A percentile compares a stretch with the other conserved stretches of the same genome.
phyloP scores from a whole-genome alignment of 1,139 yeast genomes.

The Pneumocystis carinii region DNA sequence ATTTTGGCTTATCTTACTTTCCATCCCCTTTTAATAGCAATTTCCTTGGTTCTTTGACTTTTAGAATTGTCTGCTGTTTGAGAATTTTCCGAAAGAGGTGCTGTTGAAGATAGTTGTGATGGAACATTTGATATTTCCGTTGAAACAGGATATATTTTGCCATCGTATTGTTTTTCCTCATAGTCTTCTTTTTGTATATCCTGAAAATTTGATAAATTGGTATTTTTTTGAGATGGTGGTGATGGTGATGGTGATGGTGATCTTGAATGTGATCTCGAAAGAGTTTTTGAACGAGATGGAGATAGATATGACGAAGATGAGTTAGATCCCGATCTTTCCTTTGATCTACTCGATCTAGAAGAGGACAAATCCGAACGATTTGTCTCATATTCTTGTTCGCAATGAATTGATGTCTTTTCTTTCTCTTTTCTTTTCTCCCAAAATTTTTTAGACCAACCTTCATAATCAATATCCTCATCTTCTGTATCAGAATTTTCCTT shows the following conservation, averaged over 20 bases:
- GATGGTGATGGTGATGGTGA: not conserved
- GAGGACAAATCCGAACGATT: not conserved
- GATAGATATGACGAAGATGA: not conserved
- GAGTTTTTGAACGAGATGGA: not conserved
- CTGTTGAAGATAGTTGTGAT: not conserved
- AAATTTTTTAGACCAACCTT: not conserved
- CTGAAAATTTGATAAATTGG: not conserved
- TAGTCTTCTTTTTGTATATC: not conserved
- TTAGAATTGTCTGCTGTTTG: not conserved
- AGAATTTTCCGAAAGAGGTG: not conserved
- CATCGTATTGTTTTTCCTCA: not conserved
- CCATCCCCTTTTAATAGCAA: not conserved
- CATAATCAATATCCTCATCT: not conserved
- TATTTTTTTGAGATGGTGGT: not conserved
- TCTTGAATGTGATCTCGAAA: not conserved
- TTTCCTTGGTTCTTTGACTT: not conserved
- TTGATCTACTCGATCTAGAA: not conserved
- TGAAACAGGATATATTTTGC: not conserved
- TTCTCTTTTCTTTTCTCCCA: not conserved
- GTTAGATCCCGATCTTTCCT: not conserved
- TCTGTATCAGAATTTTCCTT: not conserved
- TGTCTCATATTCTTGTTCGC: not conserved
- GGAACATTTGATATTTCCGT: not conserved
- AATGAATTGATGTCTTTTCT: not conserved
- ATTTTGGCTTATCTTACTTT: not conserved